Evolutionary conservation across 2,329 filamentous ascomycete genomes (phyloP).

Genomic region (Diaporthe aspalathi): DNA sequence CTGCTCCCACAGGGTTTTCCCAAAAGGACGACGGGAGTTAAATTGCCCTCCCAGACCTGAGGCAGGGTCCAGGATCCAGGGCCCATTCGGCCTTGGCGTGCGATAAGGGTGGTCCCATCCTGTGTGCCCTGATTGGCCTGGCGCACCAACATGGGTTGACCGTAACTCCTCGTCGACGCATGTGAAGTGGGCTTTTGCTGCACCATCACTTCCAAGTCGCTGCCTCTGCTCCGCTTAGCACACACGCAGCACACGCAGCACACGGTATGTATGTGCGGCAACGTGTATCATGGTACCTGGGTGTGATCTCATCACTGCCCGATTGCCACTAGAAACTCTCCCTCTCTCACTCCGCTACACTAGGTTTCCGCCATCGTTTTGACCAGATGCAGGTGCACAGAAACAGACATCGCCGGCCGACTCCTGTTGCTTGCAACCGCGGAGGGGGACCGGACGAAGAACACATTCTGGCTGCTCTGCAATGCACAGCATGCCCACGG

Average conservation of each 20-base stretch:
- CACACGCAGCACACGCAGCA: too few species aligned
- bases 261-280: background rate
- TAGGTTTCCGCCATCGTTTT: constrained; percentile 27
- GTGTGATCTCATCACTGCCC: constrained; percentile 16
- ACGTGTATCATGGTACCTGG: background rate
- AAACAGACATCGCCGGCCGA: background rate
- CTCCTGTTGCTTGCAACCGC: background rate
- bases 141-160: constrained; percentile 17
- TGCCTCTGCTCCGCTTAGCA: background rate
- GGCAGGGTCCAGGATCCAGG: constrained; percentile 28
- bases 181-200: constrained; percentile 31
- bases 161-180: constrained; percentile 31
- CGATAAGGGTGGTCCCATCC: constrained; percentile 29
- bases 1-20: background rate
- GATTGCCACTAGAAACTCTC: too few species aligned
- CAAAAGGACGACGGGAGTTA: constrained; percentile 22
- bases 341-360: background rate
- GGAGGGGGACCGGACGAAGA: background rate
- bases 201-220: constrained; percentile 14
- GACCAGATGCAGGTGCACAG: constrained; percentile 28
- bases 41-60: constrained; percentile 21
- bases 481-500: background rate
- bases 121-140: constrained; percentile 3
- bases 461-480: too few species aligned
- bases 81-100: constrained; percentile 14